phyloP scores from a whole-genome alignment of 2,329 filamentous ascomycete species.

The Cladosporium sp. region DNA sequence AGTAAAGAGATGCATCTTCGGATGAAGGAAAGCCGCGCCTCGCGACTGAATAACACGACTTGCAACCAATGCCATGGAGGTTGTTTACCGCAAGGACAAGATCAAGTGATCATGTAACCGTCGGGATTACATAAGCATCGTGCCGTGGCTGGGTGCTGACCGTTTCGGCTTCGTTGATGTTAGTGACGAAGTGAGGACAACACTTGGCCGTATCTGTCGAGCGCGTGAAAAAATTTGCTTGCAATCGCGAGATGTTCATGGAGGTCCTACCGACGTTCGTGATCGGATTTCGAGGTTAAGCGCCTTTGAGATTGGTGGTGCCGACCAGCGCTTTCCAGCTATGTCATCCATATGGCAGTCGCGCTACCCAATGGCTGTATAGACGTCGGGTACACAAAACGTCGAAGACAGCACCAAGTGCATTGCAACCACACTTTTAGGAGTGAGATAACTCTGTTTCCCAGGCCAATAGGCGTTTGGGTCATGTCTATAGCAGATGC shows the following conservation, averaged over 20 bases:
- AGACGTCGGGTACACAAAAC: not conserved
- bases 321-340: not conserved
- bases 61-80: not conserved
- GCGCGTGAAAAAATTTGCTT: not conserved
- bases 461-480: not conserved
- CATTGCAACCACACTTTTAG: not conserved
- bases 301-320: not conserved
- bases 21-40: too few relatives aligned
- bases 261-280: not conserved
- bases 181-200: not conserved
- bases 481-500: not conserved
- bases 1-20: too few relatives aligned
- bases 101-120: not conserved
- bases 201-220: too few relatives aligned
- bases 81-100: not conserved
- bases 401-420: not conserved
- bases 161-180: too few relatives aligned
- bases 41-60: too few relatives aligned
- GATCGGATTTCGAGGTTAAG: not conserved
- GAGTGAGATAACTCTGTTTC: not conserved
- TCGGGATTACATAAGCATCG: not conserved
- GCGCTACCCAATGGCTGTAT: not conserved
- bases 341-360: not conserved
- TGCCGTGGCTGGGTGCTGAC: not conserved
- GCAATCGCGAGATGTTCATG: not conserved